phyloP scores from a whole-genome alignment of 257 asterid species.

The Capsicum chinense region DNA sequence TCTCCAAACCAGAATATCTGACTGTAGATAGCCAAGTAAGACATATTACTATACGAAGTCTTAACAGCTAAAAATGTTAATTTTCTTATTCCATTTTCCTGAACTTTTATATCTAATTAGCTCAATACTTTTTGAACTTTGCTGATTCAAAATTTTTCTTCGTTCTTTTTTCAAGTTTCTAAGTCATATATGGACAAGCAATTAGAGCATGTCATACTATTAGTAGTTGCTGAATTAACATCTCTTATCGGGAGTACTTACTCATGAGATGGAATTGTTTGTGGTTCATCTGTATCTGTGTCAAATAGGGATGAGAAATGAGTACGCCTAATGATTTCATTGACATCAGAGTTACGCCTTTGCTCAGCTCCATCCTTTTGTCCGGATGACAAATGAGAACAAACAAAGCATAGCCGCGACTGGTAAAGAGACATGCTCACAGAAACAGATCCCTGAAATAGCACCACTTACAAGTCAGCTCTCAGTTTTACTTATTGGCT shows the following conservation, averaged over 20 bases:
- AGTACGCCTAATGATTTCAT: slow-evolving; percentile 80
- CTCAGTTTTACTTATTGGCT: not conserved
- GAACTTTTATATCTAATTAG: not conserved
- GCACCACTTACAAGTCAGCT: slow-evolving; percentile 22
- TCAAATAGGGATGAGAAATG: slow-evolving; percentile 73
- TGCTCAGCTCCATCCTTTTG: slow-evolving; percentile 73
- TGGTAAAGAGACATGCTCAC: slow-evolving; percentile 90
- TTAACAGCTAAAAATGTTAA: not conserved
- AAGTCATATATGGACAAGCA: no score
- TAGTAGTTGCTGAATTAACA: not conserved
- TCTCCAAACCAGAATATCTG: slow-evolving; percentile 99
- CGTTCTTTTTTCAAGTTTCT: not conserved
- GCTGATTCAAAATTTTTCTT: not conserved
- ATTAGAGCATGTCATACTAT: not conserved
- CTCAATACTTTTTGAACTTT: not conserved
- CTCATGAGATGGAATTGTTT: slow-evolving; percentile 92
- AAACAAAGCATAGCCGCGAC: slow-evolving; percentile 83
- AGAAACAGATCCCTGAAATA: slow-evolving; percentile 87
- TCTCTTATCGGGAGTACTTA: slow-evolving; percentile 41
- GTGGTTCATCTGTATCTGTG: slow-evolving; percentile 63
- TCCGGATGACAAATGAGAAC: slow-evolving; percentile 94
- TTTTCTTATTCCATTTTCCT: no score
- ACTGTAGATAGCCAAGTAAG: slow-evolving; percentile 50
- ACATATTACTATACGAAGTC: not conserved
- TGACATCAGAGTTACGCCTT: slow-evolving; percentile 81